Conservation (phyloP, 2,329 filamentous ascomycete genomes). For the Fusarium longipes region DNA sequence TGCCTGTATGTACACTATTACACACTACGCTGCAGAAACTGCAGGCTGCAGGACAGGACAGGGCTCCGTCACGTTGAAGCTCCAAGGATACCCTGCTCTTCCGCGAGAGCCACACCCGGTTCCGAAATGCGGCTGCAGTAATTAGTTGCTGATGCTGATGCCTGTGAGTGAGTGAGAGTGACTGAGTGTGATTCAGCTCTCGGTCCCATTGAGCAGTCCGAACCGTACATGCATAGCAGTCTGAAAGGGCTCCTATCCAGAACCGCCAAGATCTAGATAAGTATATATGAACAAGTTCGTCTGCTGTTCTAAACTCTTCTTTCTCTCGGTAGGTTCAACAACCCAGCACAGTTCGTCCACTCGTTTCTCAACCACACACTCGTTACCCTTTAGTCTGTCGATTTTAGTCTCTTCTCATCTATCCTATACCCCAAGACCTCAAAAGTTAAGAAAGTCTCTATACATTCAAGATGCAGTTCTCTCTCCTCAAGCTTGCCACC, state of each 20-base stretch:
- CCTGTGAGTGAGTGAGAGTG: background rate
- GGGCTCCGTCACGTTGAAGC: background rate
- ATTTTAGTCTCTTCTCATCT: background rate
- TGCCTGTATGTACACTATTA: background rate
- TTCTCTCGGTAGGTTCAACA: slow-evolving; percentile 13
- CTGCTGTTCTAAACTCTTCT: background rate
- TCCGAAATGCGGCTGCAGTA: background rate
- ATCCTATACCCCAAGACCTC: background rate
- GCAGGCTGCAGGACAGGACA: background rate
- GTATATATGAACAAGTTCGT: slow-evolving; percentile 28
- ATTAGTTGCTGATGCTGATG: background rate
- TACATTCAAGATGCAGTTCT: slow-evolving; percentile 19
- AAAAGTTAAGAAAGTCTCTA: background rate
- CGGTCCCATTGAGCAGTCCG: background rate
- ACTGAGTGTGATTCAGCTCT: slow-evolving; percentile 1
- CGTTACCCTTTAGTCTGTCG: slow-evolving; percentile 23
- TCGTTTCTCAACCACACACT: slow-evolving; percentile 13
- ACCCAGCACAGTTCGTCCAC: slow-evolving; percentile 10
- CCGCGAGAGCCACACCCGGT: background rate
- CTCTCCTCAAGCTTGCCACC: slow-evolving; percentile 20
- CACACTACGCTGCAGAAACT: background rate
- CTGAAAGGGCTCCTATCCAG: background rate
- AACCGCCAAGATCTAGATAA: background rate
- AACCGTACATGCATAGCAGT: background rate
- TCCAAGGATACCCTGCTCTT: slow-evolving; percentile 1